Conservation (phyloP, 805 yeast species). For the Yamadazyma scolyti region DNA sequence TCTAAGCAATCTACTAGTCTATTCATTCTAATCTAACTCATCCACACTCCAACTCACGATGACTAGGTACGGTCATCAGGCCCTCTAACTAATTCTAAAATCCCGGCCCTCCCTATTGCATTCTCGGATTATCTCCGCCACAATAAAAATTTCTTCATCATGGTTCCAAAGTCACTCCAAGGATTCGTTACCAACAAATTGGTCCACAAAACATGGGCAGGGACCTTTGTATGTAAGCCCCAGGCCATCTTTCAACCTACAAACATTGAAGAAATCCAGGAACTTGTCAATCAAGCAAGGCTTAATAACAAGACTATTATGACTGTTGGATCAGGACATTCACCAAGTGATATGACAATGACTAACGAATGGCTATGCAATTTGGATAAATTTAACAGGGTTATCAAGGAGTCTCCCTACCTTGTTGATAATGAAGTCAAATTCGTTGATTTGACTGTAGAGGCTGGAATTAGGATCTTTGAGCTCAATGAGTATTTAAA, state of each 20-base stretch:
- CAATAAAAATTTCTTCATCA: no score
- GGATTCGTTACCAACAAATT: slow-evolving; percentile 37
- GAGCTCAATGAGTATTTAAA: slow-evolving; percentile 69
- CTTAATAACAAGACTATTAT: slow-evolving; percentile 59
- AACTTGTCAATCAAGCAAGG: slow-evolving; percentile 65
- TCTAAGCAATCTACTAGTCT: no score
- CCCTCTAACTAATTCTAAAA: no score
- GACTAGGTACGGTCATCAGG: no score
- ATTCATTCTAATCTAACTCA: no score
- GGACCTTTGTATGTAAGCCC: slow-evolving; percentile 76
- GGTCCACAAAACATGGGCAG: slow-evolving; percentile 82
- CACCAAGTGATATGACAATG: slow-evolving; percentile 90
- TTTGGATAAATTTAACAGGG: slow-evolving; percentile 68
- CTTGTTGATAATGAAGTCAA: slow-evolving; percentile 39
- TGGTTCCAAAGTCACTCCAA: slow-evolving; percentile 28
- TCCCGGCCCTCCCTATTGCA: no score
- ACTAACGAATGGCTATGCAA: slow-evolving; percentile 85
- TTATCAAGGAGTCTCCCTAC: slow-evolving; percentile 45
- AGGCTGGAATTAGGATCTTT: slow-evolving; percentile 82
- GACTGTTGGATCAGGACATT: slow-evolving; percentile 91
- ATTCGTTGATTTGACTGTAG: slow-evolving; percentile 88
- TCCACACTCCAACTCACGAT: no score
- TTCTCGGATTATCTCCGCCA: no score
- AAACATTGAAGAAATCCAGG: slow-evolving; percentile 61
- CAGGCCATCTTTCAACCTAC: slow-evolving; percentile 76